Percentiles rank a stretch among this genome's conserved stretches.
Conservation (phyloP, 192 early-diverging fungal species). For the Coemansia sp. region DNA sequence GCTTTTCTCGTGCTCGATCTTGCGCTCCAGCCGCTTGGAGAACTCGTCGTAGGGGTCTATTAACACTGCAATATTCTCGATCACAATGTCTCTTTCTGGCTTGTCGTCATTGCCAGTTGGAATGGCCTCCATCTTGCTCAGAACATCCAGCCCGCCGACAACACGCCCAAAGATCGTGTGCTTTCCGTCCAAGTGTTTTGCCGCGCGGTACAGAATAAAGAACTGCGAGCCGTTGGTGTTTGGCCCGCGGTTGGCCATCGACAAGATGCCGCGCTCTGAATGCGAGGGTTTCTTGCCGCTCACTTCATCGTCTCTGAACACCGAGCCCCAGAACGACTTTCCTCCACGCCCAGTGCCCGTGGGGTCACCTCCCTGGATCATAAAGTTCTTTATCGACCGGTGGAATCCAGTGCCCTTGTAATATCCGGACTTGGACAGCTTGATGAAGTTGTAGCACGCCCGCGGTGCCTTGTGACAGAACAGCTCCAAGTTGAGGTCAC, state of each 20-base stretch:
- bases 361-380: constrained; percentile 98
- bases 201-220: constrained; percentile 69
- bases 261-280: constrained; percentile 78
- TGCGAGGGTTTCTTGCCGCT: constrained; percentile 65
- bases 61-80: constrained; percentile 71
- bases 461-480: constrained; percentile 66
- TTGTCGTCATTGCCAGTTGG: constrained; percentile 71
- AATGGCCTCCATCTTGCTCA: constrained; percentile 77
- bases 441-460: constrained; percentile 91
- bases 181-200: constrained; percentile 74
- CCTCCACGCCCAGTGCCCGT: constrained; percentile 93
- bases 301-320: constrained; percentile 66
- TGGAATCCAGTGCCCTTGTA: constrained; percentile 86
- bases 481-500: constrained; percentile 31
- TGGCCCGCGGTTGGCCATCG: constrained; percentile 94
- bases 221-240: constrained; percentile 79
- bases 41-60: constrained; percentile 86
- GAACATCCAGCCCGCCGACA: constrained; percentile 80
- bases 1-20: constrained; percentile 58
- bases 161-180: constrained; percentile 95
- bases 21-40: constrained; percentile 64
- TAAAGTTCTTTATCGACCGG: constrained; percentile 86
- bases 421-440: constrained; percentile 69
- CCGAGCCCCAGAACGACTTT: constrained; percentile 62
- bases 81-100: constrained; percentile 71